These are phyloP conservation scores for Penicillium cinerascens DNA, from an alignment of 495 filamentous ascomycete species.

Conservation along the genomic window DNA sequence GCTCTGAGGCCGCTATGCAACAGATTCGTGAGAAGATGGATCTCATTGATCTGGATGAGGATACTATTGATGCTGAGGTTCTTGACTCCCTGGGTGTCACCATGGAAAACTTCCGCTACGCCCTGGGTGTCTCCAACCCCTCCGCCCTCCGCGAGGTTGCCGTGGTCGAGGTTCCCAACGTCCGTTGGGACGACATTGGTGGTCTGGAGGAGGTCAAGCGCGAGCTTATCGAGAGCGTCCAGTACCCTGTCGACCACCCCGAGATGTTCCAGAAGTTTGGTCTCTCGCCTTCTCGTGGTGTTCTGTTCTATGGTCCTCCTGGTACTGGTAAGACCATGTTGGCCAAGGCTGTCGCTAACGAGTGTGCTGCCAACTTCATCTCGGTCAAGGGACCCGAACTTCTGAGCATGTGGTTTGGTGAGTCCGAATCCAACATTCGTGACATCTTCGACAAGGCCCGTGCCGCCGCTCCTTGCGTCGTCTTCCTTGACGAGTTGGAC, in stretches of 20 bases:
- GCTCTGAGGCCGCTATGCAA: constrained; percentile 99
- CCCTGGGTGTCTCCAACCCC: constrained; percentile 95
- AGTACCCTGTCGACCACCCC: constrained; percentile 98
- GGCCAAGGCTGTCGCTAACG: constrained; percentile 98
- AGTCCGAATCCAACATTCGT: constrained; percentile 99
- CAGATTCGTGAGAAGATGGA: constrained; percentile 99
- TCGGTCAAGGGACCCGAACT: constrained; percentile 98
- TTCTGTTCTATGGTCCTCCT: constrained; percentile 96
- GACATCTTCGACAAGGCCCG: constrained; percentile 99
- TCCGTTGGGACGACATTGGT: constrained; percentile 99
- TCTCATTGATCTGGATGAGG: constrained; percentile 96
- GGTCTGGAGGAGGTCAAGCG: constrained; percentile 98
- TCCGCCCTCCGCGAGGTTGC: constrained; percentile 98
- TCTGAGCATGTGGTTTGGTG: constrained; percentile 99
- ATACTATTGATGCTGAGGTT: constrained; percentile 98
- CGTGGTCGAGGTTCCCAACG: constrained; percentile 97
- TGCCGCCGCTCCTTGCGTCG: constrained; percentile 95
- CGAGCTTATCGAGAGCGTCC: constrained; percentile 98
- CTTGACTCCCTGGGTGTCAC: constrained; percentile 97
- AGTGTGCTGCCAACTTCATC: constrained; percentile 99
- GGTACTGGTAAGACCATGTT: constrained; percentile 99
- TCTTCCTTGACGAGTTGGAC: constrained; percentile 98
- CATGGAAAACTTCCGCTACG: constrained; percentile 99
- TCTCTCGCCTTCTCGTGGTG: constrained; percentile 95
- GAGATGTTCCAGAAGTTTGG: constrained; percentile 99